These are phyloP conservation scores for Lophiotrema nucula DNA, from an alignment of 495 filamentous ascomycete genomes.

Conservation along the genomic window DNA sequence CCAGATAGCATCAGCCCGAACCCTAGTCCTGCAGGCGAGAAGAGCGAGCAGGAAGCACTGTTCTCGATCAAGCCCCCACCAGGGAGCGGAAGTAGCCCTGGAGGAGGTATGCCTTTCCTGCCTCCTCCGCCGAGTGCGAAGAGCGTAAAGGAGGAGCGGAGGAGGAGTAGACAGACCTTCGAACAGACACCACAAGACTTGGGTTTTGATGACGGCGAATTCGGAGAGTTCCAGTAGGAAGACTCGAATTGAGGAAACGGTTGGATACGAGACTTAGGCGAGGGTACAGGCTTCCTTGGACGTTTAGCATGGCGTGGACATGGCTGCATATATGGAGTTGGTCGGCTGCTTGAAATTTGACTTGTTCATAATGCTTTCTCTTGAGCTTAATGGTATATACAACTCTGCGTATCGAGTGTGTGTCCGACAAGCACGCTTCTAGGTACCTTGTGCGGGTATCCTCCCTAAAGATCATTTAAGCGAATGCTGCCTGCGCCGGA, in stretches of 20 bases:
- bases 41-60: slow-evolving; percentile 40
- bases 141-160: slow-evolving; percentile 42
- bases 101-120: slow-evolving; percentile 48
- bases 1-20: slow-evolving; percentile 11
- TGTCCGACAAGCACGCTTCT: too few relatives aligned
- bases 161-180: slow-evolving; percentile 38
- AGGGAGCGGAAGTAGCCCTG: slow-evolving; percentile 29
- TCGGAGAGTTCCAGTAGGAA: slow-evolving; percentile 52
- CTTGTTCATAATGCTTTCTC: too few relatives aligned
- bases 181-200: slow-evolving; percentile 41
- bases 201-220: slow-evolving; percentile 53
- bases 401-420: too few relatives aligned
- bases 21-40: slow-evolving; percentile 13
- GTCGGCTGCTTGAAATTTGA: too few relatives aligned
- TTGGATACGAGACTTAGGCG: background rate
- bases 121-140: slow-evolving; percentile 63
- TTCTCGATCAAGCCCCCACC: slow-evolving; percentile 51
- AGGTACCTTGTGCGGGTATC: too few relatives aligned
- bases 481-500: too few relatives aligned
- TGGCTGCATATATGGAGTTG: background rate
- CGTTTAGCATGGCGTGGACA: slow-evolving; percentile 19
- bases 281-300: background rate
- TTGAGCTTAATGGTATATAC: too few relatives aligned
- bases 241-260: too few relatives aligned
- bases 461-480: too few relatives aligned